Conservation (phyloP, 495 filamentous ascomycete species). For the Penicillium mononematosum region DNA sequence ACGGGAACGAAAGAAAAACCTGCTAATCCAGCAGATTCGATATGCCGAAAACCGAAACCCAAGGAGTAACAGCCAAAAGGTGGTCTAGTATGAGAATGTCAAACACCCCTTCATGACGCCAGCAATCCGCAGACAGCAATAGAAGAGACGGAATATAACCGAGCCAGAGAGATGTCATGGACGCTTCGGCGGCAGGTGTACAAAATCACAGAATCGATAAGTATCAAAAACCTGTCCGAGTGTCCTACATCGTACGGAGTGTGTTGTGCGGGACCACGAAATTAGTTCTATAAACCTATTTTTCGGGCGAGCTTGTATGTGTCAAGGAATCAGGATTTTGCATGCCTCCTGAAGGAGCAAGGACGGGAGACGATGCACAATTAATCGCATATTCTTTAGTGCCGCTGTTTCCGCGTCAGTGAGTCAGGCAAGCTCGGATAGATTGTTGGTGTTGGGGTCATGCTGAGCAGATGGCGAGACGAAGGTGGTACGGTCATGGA, state of each 20-base stretch:
- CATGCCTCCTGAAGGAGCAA: background rate
- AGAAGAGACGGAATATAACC: background rate
- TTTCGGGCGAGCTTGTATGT: background rate
- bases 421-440: conserved; percentile 24
- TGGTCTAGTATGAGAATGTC: background rate
- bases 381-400: conserved; percentile 7
- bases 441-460: conserved; percentile 31
- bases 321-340: background rate
- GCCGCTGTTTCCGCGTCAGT: conserved; percentile 15
- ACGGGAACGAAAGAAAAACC: background rate
- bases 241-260: background rate
- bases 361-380: background rate
- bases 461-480: conserved; percentile 30
- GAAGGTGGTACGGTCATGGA: conserved; percentile 33
- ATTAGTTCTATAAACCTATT: background rate
- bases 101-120: background rate
- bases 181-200: background rate
- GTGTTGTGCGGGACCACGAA: background rate
- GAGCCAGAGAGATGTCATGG: background rate
- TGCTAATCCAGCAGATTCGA: background rate
- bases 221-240: background rate
- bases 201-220: background rate
- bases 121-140: background rate
- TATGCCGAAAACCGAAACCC: background rate
- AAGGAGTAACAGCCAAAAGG: background rate